phyloP scores from a whole-genome alignment of 306 rosid genomes.

The Potentilla sterilis region DNA sequence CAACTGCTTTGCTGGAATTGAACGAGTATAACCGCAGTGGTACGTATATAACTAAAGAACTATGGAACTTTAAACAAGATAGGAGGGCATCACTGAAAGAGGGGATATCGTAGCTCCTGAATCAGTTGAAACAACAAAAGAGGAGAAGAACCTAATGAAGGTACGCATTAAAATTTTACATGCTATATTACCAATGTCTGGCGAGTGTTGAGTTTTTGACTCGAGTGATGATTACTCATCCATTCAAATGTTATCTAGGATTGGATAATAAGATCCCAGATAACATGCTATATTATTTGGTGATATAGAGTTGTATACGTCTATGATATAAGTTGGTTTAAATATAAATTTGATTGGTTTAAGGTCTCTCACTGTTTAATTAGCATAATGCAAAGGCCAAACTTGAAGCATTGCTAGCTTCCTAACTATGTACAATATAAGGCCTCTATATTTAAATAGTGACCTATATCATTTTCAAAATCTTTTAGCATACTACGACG shows the following conservation, averaged over 20 bases:
- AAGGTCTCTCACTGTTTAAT: background rate
- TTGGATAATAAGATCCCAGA: background rate
- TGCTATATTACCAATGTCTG: background rate
- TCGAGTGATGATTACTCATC: background rate
- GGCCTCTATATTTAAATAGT: too few relatives aligned
- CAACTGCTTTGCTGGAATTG: conserved; percentile 49
- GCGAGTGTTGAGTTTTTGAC: background rate
- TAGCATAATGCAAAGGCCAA: background rate
- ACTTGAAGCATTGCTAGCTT: background rate
- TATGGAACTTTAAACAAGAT: conserved; percentile 53
- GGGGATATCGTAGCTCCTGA: conserved; percentile 34
- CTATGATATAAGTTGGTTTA: background rate
- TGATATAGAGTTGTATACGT: background rate
- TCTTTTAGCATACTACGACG: background rate
- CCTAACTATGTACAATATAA: background rate
- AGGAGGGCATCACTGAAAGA: conserved; percentile 53
- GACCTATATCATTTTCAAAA: too few relatives aligned
- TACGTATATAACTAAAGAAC: conserved; percentile 41
- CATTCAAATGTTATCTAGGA: background rate
- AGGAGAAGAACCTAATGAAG: conserved; percentile 26
- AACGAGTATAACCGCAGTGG: conserved; percentile 68
- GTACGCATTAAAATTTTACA: background rate
- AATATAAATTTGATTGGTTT: background rate
- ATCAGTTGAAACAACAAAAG: conserved; percentile 38
- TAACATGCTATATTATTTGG: too few relatives aligned